Evolutionary conservation across 257 asterid genomes (phyloP), one percentile per base, ranked within the genome.

Genomic region (Plantago elongata): DNA sequence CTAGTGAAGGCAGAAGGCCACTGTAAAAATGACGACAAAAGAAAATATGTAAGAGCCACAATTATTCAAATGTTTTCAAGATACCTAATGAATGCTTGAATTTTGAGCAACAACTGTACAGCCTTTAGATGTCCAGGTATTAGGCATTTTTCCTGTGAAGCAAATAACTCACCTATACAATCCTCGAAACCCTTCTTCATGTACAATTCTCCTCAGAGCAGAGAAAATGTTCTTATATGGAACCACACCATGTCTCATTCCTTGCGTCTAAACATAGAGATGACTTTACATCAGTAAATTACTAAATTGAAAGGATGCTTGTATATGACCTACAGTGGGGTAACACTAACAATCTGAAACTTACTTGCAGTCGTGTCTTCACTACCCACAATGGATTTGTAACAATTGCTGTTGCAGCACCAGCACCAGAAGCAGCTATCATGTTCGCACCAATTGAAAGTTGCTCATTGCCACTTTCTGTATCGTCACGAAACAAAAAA

Each of bases 331-430:
- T 34, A 34, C 40, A 34, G 3, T 34, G 40, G 40, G 40, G 40
- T 34, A 34, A 6, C 5, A 34, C 40, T 34, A 34, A 34, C 40
- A 34, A 4, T 34, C 40, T 34, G 8, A 34, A 77, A 72, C 84
- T 72, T 81, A 90, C 97, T 80, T 87, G 96, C 69, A 90, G 93
- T 48, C 97, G 77, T 49, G 97, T 90, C 77, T 90, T 90, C 62
- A 90, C 97, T 75, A 90, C 97, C 97, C 97, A 90, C 68, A 90
- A 73, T 8, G 97, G 97, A 80, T 90, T 90, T 63, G 83, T 82
- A 5, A 89, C 75, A 63, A 87, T 68, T 54, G 97, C 56, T 50
- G 96, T 90, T 55, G 96, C 95, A 46, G 90, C 95, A 58, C 97
- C 97, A 60, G 97, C 97, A 61, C 95, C 96, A 5, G 90, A 78